phyloP scores from a whole-genome alignment of 139 green algal genomes.

The Chlamydomonas asymmetrica region DNA sequence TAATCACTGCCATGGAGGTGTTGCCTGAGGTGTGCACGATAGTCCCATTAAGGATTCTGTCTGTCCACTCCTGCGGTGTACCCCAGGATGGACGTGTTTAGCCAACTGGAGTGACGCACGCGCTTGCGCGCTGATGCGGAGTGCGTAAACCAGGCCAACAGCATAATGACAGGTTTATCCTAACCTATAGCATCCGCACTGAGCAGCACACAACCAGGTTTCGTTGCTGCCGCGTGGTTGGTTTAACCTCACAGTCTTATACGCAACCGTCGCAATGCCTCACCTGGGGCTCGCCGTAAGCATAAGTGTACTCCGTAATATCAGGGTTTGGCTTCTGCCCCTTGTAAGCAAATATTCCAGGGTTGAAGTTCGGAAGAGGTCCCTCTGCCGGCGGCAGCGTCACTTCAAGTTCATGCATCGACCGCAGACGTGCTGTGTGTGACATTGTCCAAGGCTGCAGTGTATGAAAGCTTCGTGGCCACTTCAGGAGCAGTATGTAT shows the following conservation, averaged over 20 bases:
- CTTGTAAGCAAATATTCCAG: conserved; percentile 18
- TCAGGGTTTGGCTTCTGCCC: conserved; percentile 1
- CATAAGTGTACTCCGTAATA: conserved; percentile 19
- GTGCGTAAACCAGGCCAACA: no score
- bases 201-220: neutral
- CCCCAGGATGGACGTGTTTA: neutral
- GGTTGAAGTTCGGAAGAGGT: conserved; percentile 26
- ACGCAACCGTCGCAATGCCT: neutral
- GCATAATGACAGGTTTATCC: no score
- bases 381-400: no score
- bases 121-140: neutral
- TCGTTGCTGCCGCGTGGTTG: neutral
- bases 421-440: no score
- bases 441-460: no score
- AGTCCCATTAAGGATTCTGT: conserved; percentile 25
- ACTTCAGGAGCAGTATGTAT: no score
- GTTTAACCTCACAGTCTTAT: neutral
- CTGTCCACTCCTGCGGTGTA: conserved; percentile 27
- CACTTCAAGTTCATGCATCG: no score
- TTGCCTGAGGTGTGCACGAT: conserved; percentile 31
- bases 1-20: conserved; percentile 29
- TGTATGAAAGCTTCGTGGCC: no score
- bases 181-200: no score
- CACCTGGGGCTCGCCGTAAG: conserved; percentile 7
- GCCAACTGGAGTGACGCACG: neutral